Evolutionary conservation across 352 stramenopile species (phyloP).

Genomic region (Pythium monospermum): DNA sequence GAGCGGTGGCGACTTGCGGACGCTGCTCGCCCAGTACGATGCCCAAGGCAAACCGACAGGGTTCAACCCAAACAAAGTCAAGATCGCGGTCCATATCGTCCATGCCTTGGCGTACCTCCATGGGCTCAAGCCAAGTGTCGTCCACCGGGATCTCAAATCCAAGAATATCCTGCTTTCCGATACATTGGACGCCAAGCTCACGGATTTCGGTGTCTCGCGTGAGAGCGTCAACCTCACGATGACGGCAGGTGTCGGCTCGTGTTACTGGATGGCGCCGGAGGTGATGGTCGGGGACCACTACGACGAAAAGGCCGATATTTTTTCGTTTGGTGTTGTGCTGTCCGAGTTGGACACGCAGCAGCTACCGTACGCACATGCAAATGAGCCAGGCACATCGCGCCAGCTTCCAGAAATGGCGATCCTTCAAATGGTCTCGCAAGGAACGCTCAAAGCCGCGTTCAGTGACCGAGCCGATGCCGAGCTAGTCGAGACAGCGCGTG

Average conservation of each 20-base stretch:
- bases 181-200: conserved; percentile 37
- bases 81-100: conserved; percentile 36
- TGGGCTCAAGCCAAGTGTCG: conserved; percentile 28
- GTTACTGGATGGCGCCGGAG: conserved; percentile 46
- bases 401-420: too few species aligned
- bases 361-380: conserved; percentile 9
- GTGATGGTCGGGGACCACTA: conserved; percentile 47
- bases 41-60: conserved; percentile 6
- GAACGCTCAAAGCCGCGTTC: too few species aligned
- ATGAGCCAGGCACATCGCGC: too few species aligned
- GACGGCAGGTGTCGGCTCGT: conserved; percentile 34
- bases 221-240: conserved; percentile 35
- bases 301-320: conserved; percentile 40
- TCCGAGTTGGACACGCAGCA: conserved; percentile 31
- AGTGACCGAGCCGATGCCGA: too few species aligned
- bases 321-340: conserved; percentile 36
- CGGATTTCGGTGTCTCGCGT: conserved; percentile 49
- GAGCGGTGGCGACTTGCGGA: conserved; percentile 24
- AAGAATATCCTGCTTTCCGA: conserved; percentile 45
- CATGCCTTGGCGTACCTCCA: conserved; percentile 52
- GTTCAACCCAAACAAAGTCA: conserved; percentile 37
- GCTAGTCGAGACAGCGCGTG: too few species aligned
- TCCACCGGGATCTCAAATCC: conserved; percentile 60
- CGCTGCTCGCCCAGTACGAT: conserved; percentile 5
- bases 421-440: too few species aligned